These are phyloP conservation scores for Afroboletus lepidellus DNA, from an alignment of 1,284 basidiomycete genomes.

Conservation along the genomic window DNA sequence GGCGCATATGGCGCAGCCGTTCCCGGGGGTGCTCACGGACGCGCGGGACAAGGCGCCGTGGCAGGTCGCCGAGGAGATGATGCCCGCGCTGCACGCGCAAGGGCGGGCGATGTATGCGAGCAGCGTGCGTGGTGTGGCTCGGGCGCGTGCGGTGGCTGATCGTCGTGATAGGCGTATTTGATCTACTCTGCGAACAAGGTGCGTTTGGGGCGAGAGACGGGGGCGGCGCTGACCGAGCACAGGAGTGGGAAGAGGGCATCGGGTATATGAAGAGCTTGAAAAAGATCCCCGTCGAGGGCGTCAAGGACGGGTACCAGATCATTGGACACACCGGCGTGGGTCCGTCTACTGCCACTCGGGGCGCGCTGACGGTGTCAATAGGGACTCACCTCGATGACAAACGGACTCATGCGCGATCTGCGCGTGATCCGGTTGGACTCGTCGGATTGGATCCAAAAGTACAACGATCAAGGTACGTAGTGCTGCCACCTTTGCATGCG, in stretches of 20 bases:
- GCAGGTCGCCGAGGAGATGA: constrained; percentile 4
- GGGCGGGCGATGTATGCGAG: not conserved
- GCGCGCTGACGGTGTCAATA: not conserved
- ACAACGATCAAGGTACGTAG: not conserved
- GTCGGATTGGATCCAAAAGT: not conserved
- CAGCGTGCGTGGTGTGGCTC: not conserved
- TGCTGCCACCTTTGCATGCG: not conserved
- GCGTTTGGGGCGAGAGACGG: not conserved
- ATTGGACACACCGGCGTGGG: not conserved
- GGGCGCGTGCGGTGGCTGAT: too few species aligned
- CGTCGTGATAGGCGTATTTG: not conserved
- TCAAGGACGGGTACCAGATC: not conserved
- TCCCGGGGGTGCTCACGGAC: not conserved
- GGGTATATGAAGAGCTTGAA: not conserved
- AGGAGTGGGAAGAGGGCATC: not conserved
- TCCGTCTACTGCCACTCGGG: not conserved
- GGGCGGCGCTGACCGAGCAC: not conserved
- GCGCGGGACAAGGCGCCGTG: not conserved
- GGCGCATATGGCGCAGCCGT: not conserved
- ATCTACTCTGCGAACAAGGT: constrained; percentile 4
- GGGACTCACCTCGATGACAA: not conserved
- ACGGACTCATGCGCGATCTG: not conserved
- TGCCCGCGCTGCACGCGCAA: not conserved
- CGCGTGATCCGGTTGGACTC: constrained; percentile 6
- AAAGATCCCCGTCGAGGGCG: not conserved